phyloP scores from a whole-genome alignment of 768 basidiomycete species.

The Rhizopogon sp. region DNA sequence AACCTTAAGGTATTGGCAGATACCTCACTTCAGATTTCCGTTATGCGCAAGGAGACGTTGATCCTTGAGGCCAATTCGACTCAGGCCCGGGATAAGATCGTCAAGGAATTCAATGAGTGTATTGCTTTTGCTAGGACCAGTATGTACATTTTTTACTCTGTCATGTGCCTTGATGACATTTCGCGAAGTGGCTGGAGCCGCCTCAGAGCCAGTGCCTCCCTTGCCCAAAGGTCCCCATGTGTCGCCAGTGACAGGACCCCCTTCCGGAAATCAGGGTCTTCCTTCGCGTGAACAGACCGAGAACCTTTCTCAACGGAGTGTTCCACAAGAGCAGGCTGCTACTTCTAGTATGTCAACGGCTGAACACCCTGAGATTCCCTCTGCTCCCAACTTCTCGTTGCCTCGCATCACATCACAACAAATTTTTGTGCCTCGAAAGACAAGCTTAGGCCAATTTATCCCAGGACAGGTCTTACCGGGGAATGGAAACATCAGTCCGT shows the following conservation, averaged over 20 bases:
- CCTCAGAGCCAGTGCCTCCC: constrained; percentile 66
- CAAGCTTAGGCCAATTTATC: background rate
- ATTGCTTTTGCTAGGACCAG: constrained; percentile 74
- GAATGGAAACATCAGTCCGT: constrained; percentile 3
- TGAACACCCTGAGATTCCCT: background rate
- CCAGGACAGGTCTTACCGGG: constrained; percentile 1
- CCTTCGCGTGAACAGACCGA: background rate
- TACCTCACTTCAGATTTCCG: constrained; percentile 65
- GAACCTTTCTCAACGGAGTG: background rate
- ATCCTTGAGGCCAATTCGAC: constrained; percentile 56
- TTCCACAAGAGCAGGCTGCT: background rate
- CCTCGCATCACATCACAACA: constrained; percentile 4
- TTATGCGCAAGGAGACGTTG: constrained; percentile 87
- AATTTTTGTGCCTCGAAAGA: constrained; percentile 2
- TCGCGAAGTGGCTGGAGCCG: constrained; percentile 46
- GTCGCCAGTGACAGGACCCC: constrained; percentile 9
- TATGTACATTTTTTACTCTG: constrained; percentile 35
- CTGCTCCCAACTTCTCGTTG: constrained; percentile 1
- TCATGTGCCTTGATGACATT: background rate
- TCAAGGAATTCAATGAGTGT: constrained; percentile 74
- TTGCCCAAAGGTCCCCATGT: constrained; percentile 41
- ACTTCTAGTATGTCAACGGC: background rate
- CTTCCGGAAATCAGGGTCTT: background rate
- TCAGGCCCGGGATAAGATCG: constrained; percentile 55
- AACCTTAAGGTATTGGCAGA: constrained; percentile 39